Conservation (phyloP, 2,329 filamentous ascomycete species). For the Cladobotryum mycophilum region DNA sequence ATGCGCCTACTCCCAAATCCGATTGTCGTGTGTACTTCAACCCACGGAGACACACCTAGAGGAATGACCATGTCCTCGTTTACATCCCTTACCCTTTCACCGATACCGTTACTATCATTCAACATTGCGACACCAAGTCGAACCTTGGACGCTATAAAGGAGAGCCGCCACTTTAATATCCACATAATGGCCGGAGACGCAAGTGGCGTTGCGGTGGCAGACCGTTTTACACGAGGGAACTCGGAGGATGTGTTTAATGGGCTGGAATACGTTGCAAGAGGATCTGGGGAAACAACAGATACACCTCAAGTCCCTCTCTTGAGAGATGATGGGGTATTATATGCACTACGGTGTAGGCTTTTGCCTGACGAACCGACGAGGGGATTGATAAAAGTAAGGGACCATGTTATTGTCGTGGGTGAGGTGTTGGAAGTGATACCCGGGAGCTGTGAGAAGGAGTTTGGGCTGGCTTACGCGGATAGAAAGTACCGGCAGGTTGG, state of each 20-base stretch:
- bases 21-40: slow-evolving; percentile 49
- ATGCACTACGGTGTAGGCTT: slow-evolving; percentile 39
- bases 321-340: slow-evolving; percentile 46
- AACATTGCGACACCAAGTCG: slow-evolving; percentile 52
- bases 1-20: slow-evolving; percentile 50
- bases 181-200: slow-evolving; percentile 46
- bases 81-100: slow-evolving; percentile 47
- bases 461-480: slow-evolving; percentile 45
- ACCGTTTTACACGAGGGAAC: slow-evolving; percentile 47
- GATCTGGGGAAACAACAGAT: background rate
- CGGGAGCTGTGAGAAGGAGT: slow-evolving; percentile 26
- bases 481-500: slow-evolving; percentile 41
- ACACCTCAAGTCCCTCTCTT: slow-evolving; percentile 34
- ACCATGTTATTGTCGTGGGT: slow-evolving; percentile 47
- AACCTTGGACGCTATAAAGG: slow-evolving; percentile 45
- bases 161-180: slow-evolving; percentile 44
- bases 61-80: slow-evolving; percentile 58
- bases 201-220: slow-evolving; percentile 43
- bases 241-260: slow-evolving; percentile 32
- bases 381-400: slow-evolving; percentile 42
- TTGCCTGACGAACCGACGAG: slow-evolving; percentile 31
- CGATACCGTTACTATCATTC: slow-evolving; percentile 48
- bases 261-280: slow-evolving; percentile 22
- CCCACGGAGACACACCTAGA: slow-evolving; percentile 29
- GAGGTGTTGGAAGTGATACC: slow-evolving; percentile 43